These are phyloP conservation scores for Fonsecaea nubica DNA, from an alignment of 2,329 filamentous ascomycete genomes.

Conservation along the genomic window DNA sequence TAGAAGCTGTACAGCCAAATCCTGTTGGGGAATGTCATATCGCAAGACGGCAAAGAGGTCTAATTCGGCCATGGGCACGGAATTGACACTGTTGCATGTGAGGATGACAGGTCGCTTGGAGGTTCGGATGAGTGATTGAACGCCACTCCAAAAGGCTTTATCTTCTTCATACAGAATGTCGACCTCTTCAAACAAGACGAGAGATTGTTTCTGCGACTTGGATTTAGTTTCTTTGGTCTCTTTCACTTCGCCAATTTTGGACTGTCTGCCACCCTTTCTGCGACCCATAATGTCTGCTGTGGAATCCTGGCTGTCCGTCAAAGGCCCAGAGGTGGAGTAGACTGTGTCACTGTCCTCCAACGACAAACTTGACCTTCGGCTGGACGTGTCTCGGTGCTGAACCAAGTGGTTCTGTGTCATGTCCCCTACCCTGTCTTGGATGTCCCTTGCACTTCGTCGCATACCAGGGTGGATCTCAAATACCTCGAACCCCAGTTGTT, in stretches of 20 bases:
- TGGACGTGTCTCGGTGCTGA: conserved; percentile 47
- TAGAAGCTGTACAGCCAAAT: conserved; percentile 78
- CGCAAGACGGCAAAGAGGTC: conserved; percentile 84
- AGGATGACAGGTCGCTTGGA: conserved; percentile 93
- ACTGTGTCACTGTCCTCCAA: conserved; percentile 19
- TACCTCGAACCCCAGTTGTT: conserved; percentile 88
- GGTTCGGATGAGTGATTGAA: conserved; percentile 76
- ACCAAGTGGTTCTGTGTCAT: conserved; percentile 97
- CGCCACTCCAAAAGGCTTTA: conserved; percentile 88
- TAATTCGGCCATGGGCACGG: conserved; percentile 77
- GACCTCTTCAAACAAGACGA: conserved; percentile 92
- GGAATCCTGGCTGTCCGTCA: conserved; percentile 42
- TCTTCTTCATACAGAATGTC: conserved; percentile 95
- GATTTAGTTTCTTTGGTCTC: conserved; percentile 24
- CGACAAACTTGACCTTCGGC: conserved; percentile 35
- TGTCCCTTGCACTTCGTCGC: conserved; percentile 84
- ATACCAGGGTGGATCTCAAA: conserved; percentile 92
- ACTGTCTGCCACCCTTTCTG: conserved; percentile 35
- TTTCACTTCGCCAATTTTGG: conserved; percentile 35
- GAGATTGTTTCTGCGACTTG: conserved; percentile 80
- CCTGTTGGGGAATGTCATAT: conserved; percentile 69
- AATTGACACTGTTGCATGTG: conserved; percentile 90
- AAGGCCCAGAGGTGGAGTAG: conserved; percentile 35
- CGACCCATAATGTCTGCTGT: conserved; percentile 25
- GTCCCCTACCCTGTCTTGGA: conserved; percentile 89